These are phyloP conservation scores for Maudiozyma bulderi DNA, from an alignment of 805 yeast genomes.

Conservation along the genomic window DNA sequence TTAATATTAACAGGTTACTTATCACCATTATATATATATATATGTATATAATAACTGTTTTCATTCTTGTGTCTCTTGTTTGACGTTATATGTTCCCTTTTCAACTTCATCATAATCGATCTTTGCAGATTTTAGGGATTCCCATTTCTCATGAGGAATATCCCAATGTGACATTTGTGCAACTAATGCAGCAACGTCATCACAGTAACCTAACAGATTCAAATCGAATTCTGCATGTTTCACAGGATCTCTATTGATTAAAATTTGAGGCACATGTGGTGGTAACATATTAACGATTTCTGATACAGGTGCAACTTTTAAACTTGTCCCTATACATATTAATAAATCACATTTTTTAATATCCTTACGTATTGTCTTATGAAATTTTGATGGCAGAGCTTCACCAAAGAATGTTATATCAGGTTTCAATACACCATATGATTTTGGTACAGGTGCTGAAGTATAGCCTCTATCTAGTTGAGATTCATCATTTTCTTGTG, in stretches of 20 bases:
- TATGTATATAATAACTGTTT: background rate
- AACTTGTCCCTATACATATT: constrained; percentile 80
- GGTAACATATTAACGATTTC: constrained; percentile 72
- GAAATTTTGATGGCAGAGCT: constrained; percentile 61
- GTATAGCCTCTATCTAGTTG: constrained; percentile 7
- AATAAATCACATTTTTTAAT: constrained; percentile 62
- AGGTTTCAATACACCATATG: constrained; percentile 81
- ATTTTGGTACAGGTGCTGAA: constrained; percentile 30
- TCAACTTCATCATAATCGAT: constrained; percentile 18
- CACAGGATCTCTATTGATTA: constrained; percentile 69
- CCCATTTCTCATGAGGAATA: constrained; percentile 45
- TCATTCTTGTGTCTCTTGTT: too few species aligned
- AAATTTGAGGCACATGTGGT: constrained; percentile 68
- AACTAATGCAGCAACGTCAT: constrained; percentile 64
- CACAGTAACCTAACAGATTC: constrained; percentile 69
- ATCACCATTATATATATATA: background rate
- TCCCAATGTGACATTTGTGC: constrained; percentile 51
- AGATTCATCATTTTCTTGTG: constrained; percentile 1
- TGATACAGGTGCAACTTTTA: constrained; percentile 87
- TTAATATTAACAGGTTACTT: background rate
- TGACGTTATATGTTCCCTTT: constrained; percentile 26
- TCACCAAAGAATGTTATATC: constrained; percentile 91
- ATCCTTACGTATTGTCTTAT: constrained; percentile 50
- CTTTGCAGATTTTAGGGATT: constrained; percentile 19
- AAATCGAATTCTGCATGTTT: constrained; percentile 73